Evolutionary conservation across 257 asterid genomes (phyloP).

Genomic region (Solanum tarijense): DNA sequence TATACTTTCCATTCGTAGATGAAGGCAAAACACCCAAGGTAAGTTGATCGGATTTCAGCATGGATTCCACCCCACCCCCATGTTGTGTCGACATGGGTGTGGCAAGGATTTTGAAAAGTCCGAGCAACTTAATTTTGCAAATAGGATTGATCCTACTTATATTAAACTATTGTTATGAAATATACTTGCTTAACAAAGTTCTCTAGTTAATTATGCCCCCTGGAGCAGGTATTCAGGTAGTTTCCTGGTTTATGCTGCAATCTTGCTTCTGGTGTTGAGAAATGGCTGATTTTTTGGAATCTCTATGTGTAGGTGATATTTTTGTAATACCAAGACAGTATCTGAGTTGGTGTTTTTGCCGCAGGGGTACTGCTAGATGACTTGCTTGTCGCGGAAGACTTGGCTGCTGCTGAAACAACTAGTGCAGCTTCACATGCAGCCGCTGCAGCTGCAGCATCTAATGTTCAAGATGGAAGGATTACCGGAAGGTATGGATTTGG

Average conservation of each 20-base stretch:
- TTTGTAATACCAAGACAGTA: neutral
- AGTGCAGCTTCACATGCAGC: slow-evolving; percentile 97
- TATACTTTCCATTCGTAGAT: neutral
- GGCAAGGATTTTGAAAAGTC: neutral
- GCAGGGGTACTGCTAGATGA: slow-evolving; percentile 90
- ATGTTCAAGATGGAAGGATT: slow-evolving; percentile 54
- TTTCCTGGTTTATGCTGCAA: neutral
- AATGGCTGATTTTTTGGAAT: neutral
- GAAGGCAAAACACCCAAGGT: neutral
- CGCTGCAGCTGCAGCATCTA: slow-evolving; percentile 72
- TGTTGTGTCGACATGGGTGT: neutral
- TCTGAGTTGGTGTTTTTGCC: neutral
- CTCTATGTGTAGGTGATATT: neutral
- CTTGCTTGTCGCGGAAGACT: slow-evolving; percentile 93
- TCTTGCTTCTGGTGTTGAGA: neutral
- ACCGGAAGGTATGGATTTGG: slow-evolving; percentile 55
- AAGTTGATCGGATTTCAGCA: neutral
- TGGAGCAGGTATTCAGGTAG: neutral
- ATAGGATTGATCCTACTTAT: neutral
- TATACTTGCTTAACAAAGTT: neutral
- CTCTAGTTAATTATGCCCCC: neutral
- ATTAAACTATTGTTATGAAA: neutral
- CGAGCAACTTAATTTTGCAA: neutral
- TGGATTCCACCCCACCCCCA: neutral
- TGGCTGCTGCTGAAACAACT: slow-evolving; percentile 97